These are phyloP conservation scores for Fusarium coicis DNA, from an alignment of 2,329 filamentous ascomycete genomes.

Conservation along the genomic window DNA sequence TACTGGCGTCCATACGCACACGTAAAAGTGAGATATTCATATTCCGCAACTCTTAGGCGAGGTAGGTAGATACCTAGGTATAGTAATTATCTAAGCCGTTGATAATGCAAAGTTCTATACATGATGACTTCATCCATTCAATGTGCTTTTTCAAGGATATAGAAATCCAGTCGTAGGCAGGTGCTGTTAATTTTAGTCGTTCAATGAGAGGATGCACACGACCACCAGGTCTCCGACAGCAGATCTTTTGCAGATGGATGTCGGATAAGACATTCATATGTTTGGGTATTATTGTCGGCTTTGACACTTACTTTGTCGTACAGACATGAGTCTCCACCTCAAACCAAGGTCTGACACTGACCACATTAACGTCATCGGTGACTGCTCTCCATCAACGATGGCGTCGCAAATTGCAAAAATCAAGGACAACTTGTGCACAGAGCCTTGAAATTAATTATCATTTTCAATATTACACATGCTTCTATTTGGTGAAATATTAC, in stretches of 20 bases:
- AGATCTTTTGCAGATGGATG: not conserved
- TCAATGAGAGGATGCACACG: not conserved
- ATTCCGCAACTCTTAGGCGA: no score
- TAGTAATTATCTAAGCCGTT: not conserved
- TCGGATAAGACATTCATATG: not conserved
- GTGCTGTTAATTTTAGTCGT: not conserved
- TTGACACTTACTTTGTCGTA: not conserved
- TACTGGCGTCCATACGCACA: not conserved
- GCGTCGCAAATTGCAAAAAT: conserved; percentile 32
- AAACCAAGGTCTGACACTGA: conserved; percentile 23
- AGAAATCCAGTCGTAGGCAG: not conserved
- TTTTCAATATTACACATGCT: conserved; percentile 4
- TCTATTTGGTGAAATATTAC: not conserved
- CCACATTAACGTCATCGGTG: conserved; percentile 32
- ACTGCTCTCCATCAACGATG: conserved; percentile 27
- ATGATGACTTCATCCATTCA: not conserved
- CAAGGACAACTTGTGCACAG: conserved; percentile 27
- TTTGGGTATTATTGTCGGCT: conserved; percentile 8
- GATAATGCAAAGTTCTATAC: not conserved
- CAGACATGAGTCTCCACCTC: conserved; percentile 14
- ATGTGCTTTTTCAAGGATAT: not conserved
- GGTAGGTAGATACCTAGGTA: not conserved
- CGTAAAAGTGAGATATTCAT: not conserved
- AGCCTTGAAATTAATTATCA: conserved; percentile 15
- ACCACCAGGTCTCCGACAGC: not conserved